Conservation (phyloP, 2,329 filamentous ascomycete genomes). For the Metarhizium sp. region DNA sequence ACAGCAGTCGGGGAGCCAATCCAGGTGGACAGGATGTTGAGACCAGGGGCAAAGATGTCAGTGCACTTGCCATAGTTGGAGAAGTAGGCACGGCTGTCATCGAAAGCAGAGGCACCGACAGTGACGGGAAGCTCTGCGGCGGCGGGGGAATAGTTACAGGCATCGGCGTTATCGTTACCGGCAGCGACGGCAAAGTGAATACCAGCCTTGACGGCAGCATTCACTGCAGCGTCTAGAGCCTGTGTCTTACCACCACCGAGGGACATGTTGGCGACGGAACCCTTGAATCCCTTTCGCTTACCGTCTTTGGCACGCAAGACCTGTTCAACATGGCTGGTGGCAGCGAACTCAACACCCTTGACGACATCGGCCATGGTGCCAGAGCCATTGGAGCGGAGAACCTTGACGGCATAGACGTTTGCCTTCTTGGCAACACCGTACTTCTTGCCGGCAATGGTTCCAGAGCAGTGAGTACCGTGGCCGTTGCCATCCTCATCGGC, state of each 20-base stretch:
- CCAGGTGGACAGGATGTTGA: constrained; percentile 98
- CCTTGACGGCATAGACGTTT: constrained; percentile 93
- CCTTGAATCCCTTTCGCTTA: constrained; percentile 96
- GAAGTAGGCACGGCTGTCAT: constrained; percentile 97
- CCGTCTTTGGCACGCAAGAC: constrained; percentile 72
- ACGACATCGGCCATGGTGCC: constrained; percentile 98
- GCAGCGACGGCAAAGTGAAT: constrained; percentile 97
- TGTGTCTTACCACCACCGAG: constrained; percentile 95
- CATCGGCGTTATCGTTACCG: constrained; percentile 97
- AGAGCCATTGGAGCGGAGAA: constrained; percentile 92
- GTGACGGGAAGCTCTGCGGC: constrained; percentile 87
- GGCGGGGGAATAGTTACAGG: constrained; percentile 98
- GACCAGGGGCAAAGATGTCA: constrained; percentile 95
- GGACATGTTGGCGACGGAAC: constrained; percentile 98
- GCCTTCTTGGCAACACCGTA: constrained; percentile 99
- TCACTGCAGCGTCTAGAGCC: constrained; percentile 83
- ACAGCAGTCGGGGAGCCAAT: constrained; percentile 91
- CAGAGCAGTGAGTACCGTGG: constrained; percentile 98
- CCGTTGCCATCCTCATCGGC: constrained; percentile 91
- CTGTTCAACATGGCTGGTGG: constrained; percentile 66
- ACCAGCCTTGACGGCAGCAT: constrained; percentile 84
- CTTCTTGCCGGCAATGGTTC: constrained; percentile 95
- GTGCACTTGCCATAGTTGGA: constrained; percentile 99
- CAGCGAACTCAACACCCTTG: constrained; percentile 95
- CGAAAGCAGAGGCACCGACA: constrained; percentile 86